Conservation (phyloP, 305 asterid genomes). For the Stenogyne calaminthoides region DNA sequence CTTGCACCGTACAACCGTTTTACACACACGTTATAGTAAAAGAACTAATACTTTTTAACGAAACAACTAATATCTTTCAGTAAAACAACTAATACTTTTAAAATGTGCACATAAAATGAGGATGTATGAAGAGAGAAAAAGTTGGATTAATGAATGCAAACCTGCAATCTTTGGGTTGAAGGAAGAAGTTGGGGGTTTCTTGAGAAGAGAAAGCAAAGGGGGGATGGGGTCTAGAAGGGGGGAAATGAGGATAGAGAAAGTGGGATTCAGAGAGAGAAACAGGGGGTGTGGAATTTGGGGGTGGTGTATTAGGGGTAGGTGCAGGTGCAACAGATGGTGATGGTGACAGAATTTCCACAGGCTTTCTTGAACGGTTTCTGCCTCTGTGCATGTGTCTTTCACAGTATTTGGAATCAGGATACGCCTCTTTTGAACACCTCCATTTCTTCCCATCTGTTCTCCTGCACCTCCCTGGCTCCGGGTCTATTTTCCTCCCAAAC, state of each 20-base stretch:
- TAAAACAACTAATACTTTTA: no score
- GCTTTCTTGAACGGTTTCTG: conserved; percentile 99
- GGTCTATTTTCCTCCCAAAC: conserved; percentile 81
- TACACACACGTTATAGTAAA: no score
- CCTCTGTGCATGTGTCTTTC: conserved; percentile 98
- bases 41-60: no score
- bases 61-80: no score
- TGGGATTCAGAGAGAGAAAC: conserved; percentile 17
- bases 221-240: conserved; percentile 28
- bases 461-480: conserved; percentile 93
- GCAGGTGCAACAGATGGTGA: conserved; percentile 29
- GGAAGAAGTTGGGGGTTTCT: conserved; percentile 50
- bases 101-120: no score
- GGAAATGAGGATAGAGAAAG: conserved; percentile 46
- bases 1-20: no score
- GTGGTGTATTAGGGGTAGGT: conserved; percentile 16
- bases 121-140: no score
- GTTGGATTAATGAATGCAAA: no score
- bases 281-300: no score
- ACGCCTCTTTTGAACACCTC: conserved; percentile 90
- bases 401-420: conserved; percentile 89
- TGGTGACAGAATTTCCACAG: conserved; percentile 72
- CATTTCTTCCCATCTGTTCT: conserved; percentile 94
- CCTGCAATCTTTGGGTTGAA: conserved; percentile 50
- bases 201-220: no score